phyloP scores from a whole-genome alignment of 352 stramenopile species.

The Aphanomyces astaci region DNA sequence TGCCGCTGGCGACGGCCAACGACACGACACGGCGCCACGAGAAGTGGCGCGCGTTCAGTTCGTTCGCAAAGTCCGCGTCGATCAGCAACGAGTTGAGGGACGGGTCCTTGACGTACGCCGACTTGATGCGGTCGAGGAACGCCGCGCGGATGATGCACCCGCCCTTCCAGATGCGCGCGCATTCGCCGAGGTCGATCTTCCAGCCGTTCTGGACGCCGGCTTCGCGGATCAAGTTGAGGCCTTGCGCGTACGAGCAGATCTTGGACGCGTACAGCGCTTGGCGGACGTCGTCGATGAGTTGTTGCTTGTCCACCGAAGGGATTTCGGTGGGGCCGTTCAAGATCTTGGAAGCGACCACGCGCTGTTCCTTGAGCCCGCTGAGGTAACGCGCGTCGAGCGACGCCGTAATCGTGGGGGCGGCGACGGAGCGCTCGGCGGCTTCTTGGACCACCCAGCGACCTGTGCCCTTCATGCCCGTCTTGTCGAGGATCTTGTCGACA shows the following conservation, averaged over 20 bases:
- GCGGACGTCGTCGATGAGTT: slow-evolving; percentile 95
- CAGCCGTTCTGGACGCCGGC: slow-evolving; percentile 93
- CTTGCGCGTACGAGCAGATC: slow-evolving; percentile 98
- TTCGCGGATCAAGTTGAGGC: slow-evolving; percentile 92
- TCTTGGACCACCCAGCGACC: slow-evolving; percentile 95
- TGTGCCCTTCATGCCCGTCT: slow-evolving; percentile 99
- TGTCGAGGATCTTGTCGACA: slow-evolving; percentile 97
- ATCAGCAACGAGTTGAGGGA: slow-evolving; percentile 95
- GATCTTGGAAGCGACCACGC: slow-evolving; percentile 88
- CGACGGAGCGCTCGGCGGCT: slow-evolving; percentile 92
- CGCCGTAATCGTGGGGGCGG: slow-evolving; percentile 95
- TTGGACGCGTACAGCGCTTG: slow-evolving; percentile 97
- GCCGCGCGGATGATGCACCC: slow-evolving; percentile 98
- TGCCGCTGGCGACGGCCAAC: slow-evolving; percentile 91
- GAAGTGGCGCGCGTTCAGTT: slow-evolving; percentile 93
- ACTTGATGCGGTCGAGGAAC: slow-evolving; percentile 97
- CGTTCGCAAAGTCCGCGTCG: slow-evolving; percentile 93
- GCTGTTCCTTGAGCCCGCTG: slow-evolving; percentile 93
- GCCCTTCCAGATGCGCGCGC: slow-evolving; percentile 97
- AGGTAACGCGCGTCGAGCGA: slow-evolving; percentile 96
- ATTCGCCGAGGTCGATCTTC: slow-evolving; percentile 95
- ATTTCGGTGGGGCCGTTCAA: slow-evolving; percentile 91
- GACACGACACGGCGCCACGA: slow-evolving; percentile 95
- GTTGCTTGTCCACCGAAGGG: slow-evolving; percentile 86
- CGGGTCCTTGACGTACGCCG: slow-evolving; percentile 88